A percentile compares a stretch with the other conserved stretches of the same genome.
Evolutionary conservation across 257 asterid genomes (phyloP).

Genomic region (Solanum sitiens): DNA sequence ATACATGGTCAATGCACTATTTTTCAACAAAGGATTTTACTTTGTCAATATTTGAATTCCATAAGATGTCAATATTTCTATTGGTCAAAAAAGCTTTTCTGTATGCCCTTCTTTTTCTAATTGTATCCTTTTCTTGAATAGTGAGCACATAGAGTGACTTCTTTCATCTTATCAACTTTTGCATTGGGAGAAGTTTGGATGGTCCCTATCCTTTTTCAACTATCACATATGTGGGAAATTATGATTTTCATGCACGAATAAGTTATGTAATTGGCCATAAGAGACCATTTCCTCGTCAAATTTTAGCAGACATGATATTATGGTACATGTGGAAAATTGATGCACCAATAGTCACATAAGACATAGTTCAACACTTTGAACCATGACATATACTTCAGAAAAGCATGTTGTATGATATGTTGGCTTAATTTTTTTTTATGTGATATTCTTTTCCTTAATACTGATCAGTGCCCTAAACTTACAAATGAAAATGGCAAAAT

Average conservation of each 20-base stretch:
- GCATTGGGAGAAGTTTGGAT: background rate
- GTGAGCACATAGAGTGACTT: background rate
- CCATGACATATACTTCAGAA: background rate
- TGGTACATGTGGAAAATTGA: background rate
- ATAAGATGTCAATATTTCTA: background rate
- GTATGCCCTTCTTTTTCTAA: background rate
- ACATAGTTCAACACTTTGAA: background rate
- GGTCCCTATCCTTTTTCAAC: background rate
- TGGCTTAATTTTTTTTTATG: background rate
- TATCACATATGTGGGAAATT: background rate
- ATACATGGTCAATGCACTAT: background rate
- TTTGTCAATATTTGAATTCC: background rate
- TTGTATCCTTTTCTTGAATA: background rate
- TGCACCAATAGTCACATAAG: background rate
- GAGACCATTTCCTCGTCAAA: background rate
- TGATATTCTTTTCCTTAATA: background rate
- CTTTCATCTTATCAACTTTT: background rate
- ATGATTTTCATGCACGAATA: background rate
- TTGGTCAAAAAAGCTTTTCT: background rate
- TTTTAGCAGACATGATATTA: background rate
- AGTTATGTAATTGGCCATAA: background rate
- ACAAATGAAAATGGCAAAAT: background rate
- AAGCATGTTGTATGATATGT: background rate
- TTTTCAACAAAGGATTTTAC: background rate
- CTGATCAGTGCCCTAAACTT: background rate